Percentiles rank a stretch among this genome's conserved stretches.
Evolutionary conservation across 2,329 filamentous ascomycete species (phyloP).

Genomic region (Ceratocystis lukuohia): DNA sequence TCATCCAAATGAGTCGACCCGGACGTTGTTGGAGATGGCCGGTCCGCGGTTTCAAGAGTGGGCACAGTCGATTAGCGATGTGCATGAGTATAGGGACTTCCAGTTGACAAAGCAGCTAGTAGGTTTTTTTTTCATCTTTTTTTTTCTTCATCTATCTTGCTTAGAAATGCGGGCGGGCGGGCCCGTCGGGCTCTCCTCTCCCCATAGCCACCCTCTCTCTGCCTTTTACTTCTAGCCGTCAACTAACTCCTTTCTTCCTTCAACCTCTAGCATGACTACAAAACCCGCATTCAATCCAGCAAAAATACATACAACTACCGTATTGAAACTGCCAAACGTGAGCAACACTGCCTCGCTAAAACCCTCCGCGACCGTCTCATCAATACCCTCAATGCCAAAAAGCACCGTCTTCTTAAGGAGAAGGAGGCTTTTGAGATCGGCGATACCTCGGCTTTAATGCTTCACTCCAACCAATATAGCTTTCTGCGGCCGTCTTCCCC

Average conservation of each 20-base stretch:
- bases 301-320: conserved; percentile 48
- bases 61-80: conserved; percentile 72
- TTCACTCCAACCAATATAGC: conserved; percentile 56
- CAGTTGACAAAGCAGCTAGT: conserved; percentile 73
- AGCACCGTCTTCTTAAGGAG: conserved; percentile 49
- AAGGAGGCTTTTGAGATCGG: conserved; percentile 56
- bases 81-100: conserved; percentile 76
- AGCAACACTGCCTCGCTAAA: conserved; percentile 44
- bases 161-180: no score
- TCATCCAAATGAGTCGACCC: conserved; percentile 31
- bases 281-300: conserved; percentile 47
- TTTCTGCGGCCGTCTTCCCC: conserved; percentile 51
- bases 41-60: conserved; percentile 78
- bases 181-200: not conserved
- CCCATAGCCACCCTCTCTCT: not conserved
- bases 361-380: conserved; percentile 55
- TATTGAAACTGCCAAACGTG: conserved; percentile 47
- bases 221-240: not conserved
- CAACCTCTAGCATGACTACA: conserved; percentile 42
- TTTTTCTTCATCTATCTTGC: not conserved
- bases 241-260: not conserved
- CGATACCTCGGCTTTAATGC: conserved; percentile 49
- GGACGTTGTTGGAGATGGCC: conserved; percentile 56
- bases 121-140: conserved; percentile 25
- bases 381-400: conserved; percentile 51